phyloP scores from a whole-genome alignment of 192 early-diverging fungal genomes.

The Kickxella alabastrina region DNA sequence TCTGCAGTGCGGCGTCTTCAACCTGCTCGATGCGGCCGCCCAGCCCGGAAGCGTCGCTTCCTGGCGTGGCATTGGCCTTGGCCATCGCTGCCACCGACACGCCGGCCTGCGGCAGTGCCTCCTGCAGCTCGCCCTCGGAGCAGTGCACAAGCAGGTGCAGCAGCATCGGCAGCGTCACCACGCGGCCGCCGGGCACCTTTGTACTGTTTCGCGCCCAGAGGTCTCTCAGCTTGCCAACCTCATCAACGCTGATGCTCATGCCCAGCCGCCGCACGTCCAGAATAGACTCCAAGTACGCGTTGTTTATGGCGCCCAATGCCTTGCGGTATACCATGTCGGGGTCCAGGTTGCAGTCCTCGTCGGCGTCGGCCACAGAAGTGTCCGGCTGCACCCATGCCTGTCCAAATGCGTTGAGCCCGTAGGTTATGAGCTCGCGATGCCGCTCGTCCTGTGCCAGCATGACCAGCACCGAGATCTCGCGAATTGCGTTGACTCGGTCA shows the following conservation, averaged over 20 bases:
- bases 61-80: conserved; percentile 34
- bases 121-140: conserved; percentile 45
- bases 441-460: conserved; percentile 48
- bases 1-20: conserved; percentile 51
- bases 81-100: conserved; percentile 40
- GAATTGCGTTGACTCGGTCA: conserved; percentile 42
- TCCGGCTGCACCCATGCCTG: conserved; percentile 35
- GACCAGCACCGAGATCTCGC: conserved; percentile 41
- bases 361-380: conserved; percentile 26
- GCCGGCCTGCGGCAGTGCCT: conserved; percentile 41
- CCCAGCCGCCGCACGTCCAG: conserved; percentile 45
- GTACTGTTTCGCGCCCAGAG: conserved; percentile 40
- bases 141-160: conserved; percentile 48
- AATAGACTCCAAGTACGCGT: conserved; percentile 43
- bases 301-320: conserved; percentile 43
- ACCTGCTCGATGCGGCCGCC: conserved; percentile 47
- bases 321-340: conserved; percentile 51
- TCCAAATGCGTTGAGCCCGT: conserved; percentile 38
- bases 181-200: conserved; percentile 21
- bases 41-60: conserved; percentile 19
- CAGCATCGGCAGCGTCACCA: conserved; percentile 50
- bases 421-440: conserved; percentile 26
- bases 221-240: conserved; percentile 35
- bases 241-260: conserved; percentile 46
- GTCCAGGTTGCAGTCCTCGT: conserved; percentile 50